These are phyloP conservation scores for Echinosophora koreensis DNA, from an alignment of 306 rosid genomes.

Conservation along the genomic window DNA sequence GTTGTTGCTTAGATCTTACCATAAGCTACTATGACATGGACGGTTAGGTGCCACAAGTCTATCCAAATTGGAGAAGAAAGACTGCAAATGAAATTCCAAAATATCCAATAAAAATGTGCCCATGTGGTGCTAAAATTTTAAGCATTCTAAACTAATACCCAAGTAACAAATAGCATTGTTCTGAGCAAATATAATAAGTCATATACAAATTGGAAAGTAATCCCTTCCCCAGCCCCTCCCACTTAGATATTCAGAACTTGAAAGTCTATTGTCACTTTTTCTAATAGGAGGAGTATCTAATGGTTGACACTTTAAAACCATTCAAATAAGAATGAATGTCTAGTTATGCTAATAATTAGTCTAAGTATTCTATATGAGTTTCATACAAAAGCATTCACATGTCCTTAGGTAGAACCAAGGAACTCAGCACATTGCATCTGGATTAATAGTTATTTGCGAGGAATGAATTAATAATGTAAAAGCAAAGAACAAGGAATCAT, in stretches of 20 bases:
- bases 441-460: conserved; percentile 22
- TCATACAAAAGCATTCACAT: not conserved
- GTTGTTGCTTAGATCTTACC: conserved; percentile 62
- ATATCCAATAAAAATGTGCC: conserved; percentile 40
- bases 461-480: conserved; percentile 7
- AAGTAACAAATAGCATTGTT: conserved; percentile 15
- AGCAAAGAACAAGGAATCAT: conserved; percentile 9
- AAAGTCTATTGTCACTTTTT: not conserved
- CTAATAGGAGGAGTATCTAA: conserved; percentile 19
- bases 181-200: conserved; percentile 38
- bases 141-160: conserved; percentile 21
- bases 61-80: conserved; percentile 83
- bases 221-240: conserved; percentile 5
- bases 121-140: conserved; percentile 14
- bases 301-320: not conserved
- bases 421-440: conserved; percentile 4
- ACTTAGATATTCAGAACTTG: conserved; percentile 27
- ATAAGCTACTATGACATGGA: conserved; percentile 91
- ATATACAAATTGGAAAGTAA: conserved; percentile 25
- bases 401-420: conserved; percentile 34
- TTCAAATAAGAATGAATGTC: conserved; percentile 2
- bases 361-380: conserved; percentile 21
- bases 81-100: conserved; percentile 70
- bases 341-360: conserved; percentile 17
- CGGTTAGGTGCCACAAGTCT: conserved; percentile 82